Evolutionary conservation across 768 basidiomycete genomes (phyloP), one percentile per base, ranked within the genome.

Genomic region (Asterophora parasitica): DNA sequence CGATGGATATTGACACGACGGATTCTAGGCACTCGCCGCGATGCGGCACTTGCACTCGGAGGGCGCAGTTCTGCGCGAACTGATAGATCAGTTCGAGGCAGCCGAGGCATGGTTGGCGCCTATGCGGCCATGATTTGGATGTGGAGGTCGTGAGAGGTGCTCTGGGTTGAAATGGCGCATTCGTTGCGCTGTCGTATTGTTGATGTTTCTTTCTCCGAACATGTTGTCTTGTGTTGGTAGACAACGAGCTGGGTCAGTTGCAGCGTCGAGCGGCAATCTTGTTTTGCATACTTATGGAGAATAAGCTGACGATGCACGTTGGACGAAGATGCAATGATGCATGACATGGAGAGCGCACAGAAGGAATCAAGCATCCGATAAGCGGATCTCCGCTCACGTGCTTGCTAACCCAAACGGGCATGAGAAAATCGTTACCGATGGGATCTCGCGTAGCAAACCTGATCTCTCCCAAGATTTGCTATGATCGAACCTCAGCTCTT

Each of bases 41-140:
- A 90, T 97, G 78, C 76, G 92, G 68, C 85, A 89, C 58, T 74
- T 98, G 65, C 87, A 88, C 65, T 78, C 83, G 38, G 90, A 92
- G 65, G 78, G 81, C 38, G 78, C 85, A 31, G 89, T 94, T 35
- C 69, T 87, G 65, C 79, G 80, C 48, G 92, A 94, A 65, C 69
- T 98, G 72, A 89, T 92, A 66, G 88, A 91, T 67, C 89, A 94
- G 71, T 99, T 97, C 69, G 93, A 97, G 72, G 85, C 83, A 42
- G 95, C 95, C 12, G 92, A 99, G 66, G 82, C 81, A 50, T 97
- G 93, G 92, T 73, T 97, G 56, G 83, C 81, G 54, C 92, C 92
- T 52, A 92, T 92, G 89, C 72, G 89, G 58, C 89, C 89, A 57
- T 91, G 74, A 82, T 57, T 50, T 5, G n/a, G 42, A 8, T 40